A percentile compares a stretch with the other conserved stretches of the same genome.
phyloP scores from a whole-genome alignment of 192 early-diverging fungal species.

The Entomortierella lignicola region DNA sequence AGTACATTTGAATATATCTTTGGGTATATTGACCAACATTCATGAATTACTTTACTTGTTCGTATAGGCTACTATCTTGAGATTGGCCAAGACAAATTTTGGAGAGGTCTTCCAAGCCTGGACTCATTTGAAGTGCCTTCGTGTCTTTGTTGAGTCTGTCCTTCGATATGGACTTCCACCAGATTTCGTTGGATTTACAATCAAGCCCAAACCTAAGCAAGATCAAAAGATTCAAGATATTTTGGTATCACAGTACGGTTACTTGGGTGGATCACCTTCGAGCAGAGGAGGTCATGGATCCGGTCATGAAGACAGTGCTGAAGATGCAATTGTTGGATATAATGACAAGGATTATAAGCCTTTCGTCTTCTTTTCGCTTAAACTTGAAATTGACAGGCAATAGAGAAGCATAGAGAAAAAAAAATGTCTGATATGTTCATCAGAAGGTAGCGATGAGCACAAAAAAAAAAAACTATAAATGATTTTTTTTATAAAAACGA shows the following conservation, averaged over 20 bases:
- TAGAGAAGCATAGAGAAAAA: constrained; percentile 17
- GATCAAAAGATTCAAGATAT: constrained; percentile 84
- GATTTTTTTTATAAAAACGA: neutral
- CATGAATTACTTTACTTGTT: too few relatives aligned
- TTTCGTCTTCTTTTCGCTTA: constrained; percentile 84
- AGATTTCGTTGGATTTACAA: constrained; percentile 74
- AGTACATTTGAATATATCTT: too few relatives aligned
- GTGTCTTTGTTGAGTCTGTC: constrained; percentile 96
- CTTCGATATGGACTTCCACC: constrained; percentile 98
- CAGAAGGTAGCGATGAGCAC: too few relatives aligned
- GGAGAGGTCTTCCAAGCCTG: constrained; percentile 92
- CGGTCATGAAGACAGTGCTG: constrained; percentile 57
- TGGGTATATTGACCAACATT: too few relatives aligned
- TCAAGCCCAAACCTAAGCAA: constrained; percentile 79
- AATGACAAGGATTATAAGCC: constrained; percentile 94
- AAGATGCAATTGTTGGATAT: constrained; percentile 88
- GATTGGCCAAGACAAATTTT: constrained; percentile 94
- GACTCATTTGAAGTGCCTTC: constrained; percentile 94
- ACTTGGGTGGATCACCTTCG: constrained; percentile 79
- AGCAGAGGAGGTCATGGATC: constrained; percentile 39
- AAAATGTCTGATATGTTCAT: too few relatives aligned
- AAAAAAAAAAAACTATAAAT: neutral
- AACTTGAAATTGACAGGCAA: constrained; percentile 59
- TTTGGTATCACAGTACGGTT: constrained; percentile 83
- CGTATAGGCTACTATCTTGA: constrained; percentile 73